These are phyloP conservation scores for Lepiota venenata DNA, from an alignment of 768 basidiomycete genomes.

Conservation along the genomic window DNA sequence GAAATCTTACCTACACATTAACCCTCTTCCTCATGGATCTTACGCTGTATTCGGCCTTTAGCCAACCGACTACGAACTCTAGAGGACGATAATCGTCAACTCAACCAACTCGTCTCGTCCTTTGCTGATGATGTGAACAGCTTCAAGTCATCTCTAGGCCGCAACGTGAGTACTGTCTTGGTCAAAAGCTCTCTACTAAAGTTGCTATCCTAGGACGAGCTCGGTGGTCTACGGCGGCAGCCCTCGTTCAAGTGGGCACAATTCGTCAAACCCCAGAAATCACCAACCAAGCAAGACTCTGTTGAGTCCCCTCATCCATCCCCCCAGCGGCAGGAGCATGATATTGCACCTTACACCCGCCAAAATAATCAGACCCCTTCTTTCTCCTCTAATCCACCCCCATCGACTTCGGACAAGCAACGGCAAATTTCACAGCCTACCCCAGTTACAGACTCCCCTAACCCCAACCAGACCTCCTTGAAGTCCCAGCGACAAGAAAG, in stretches of 20 bases:
- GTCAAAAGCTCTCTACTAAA: slow-evolving; percentile 10
- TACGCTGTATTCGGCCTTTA: slow-evolving; percentile 23
- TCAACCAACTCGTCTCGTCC: slow-evolving; percentile 58
- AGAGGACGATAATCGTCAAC: slow-evolving; percentile 74
- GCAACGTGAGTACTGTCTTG: slow-evolving; percentile 28
- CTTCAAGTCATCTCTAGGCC: slow-evolving; percentile 35
- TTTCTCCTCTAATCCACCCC: slow-evolving; percentile 16
- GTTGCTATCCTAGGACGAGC: slow-evolving; percentile 28
- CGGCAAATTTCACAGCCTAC: slow-evolving; percentile 19
- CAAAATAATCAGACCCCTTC: slow-evolving; percentile 25
- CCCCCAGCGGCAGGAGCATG: slow-evolving; percentile 75
- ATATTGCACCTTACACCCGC: slow-evolving; percentile 43
- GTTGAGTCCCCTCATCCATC: slow-evolving; percentile 79
- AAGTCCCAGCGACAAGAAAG: slow-evolving; percentile 64
- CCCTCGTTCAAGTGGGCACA: slow-evolving; percentile 89
- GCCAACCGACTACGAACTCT: slow-evolving; percentile 65
- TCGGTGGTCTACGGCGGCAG: slow-evolving; percentile 58
- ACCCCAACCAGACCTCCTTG: slow-evolving; percentile 30
- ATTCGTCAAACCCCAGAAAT: slow-evolving; percentile 71
- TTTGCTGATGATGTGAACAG: slow-evolving; percentile 65
- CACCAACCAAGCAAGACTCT: slow-evolving; percentile 71
- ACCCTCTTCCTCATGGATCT: not conserved
- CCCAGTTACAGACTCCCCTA: slow-evolving; percentile 25
- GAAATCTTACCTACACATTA: slow-evolving; percentile 13
- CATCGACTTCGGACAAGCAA: slow-evolving; percentile 28